Evolutionary conservation across 2,329 filamentous ascomycete species (phyloP), one percentile per base, ranked within the genome.

Genomic region (Aspergillus sp.): DNA sequence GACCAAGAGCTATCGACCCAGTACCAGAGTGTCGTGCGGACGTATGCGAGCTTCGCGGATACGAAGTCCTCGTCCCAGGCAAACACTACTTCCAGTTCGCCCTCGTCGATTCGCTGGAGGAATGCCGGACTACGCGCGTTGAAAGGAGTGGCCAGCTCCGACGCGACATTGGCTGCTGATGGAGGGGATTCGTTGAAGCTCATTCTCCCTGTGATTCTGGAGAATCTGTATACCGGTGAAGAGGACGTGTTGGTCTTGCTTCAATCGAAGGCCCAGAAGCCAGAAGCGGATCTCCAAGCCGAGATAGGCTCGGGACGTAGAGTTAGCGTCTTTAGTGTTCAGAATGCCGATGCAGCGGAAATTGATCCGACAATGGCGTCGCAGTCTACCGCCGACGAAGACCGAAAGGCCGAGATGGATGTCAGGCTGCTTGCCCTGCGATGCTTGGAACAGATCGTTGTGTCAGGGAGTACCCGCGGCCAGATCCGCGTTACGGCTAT

Each of bases 361-460:
- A 86, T 86, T 51, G 78, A 86, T 39, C 77, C 80, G 43, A 72
- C 77, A 7, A 66, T 76, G 7, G 85, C 86, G 27, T 79, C 85
- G 1, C 87, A 85, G 46, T 88, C 88, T 0, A 86, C 87, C 1
- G 84, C 84, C 27, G 91, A 96, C 61, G 88, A 88, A 28, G 93
- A 97, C 67, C 88, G 85, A 64, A 73, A 93, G 50, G 90, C 88
- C 1, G 90, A 97, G 67, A 84, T 95, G 69, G 86, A 94, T 60
- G 88, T 89, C 10, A 86, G 86, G 29, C 75, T 94, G 5, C 73
- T 94, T 52, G 91, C 93, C 4, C 75, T 95, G 57, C 84, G 89
- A 58, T 94, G 89, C 61, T 72, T 98, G 46, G 87, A 91, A 67
- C 83, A 85, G 57, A 86, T 96, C 41, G 95, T 94, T 58, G 76